Conservation (phyloP, 441 rosid species). For the Mallotus japonicus region DNA sequence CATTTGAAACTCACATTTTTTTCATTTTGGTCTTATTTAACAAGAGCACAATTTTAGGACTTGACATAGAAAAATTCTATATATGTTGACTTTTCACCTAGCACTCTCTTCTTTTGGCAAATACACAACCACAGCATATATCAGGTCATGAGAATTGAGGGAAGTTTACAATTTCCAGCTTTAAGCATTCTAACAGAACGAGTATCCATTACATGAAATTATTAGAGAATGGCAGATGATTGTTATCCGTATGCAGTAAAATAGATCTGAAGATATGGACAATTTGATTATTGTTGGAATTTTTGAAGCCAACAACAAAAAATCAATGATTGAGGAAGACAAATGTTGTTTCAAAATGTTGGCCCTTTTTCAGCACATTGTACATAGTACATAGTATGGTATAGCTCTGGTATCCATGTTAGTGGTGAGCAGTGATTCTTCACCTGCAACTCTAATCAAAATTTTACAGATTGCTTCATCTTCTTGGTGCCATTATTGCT, state of each 20-base stretch:
- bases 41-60: not conserved
- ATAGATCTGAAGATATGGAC: not conserved
- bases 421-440: not conserved
- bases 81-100: not conserved
- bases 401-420: not conserved
- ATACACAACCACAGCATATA: not conserved
- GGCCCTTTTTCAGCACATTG: not conserved
- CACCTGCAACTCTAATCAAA: slow-evolving; percentile 4
- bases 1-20: not conserved
- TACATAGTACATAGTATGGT: not conserved
- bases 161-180: not conserved
- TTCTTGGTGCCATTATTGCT: slow-evolving; percentile 64
- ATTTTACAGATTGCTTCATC: slow-evolving; percentile 54
- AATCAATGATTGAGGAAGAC: not conserved
- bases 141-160: not conserved
- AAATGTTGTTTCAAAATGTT: not conserved
- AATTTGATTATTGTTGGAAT: not conserved
- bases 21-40: not conserved
- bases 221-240: not conserved
- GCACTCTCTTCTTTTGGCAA: not conserved
- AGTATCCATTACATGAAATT: not conserved
- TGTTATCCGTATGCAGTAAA: not conserved
- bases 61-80: not conserved
- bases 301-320: not conserved
- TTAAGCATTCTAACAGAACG: not conserved